phyloP scores from a whole-genome alignment of 345 rosid genomes.

The Sisymbrium altissimum region DNA sequence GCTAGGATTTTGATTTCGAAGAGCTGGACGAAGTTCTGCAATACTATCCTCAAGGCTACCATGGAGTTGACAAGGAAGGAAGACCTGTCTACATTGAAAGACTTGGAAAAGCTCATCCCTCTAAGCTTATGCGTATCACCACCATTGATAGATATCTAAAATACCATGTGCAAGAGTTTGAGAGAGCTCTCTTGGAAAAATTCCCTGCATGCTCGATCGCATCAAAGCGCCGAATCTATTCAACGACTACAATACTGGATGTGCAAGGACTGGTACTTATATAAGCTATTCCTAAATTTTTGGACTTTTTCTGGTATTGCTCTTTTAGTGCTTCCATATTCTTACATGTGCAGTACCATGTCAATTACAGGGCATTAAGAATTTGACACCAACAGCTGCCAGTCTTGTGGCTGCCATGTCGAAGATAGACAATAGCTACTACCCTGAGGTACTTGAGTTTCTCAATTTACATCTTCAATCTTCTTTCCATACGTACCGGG shows the following conservation, averaged over 20 bases:
- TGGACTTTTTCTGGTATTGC: neutral
- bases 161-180: slow-evolving; percentile 97
- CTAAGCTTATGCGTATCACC: slow-evolving; percentile 80
- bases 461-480: neutral
- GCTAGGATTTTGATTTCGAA: slow-evolving; percentile 83
- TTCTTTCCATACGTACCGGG: neutral
- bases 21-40: slow-evolving; percentile 91
- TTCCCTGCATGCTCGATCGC: slow-evolving; percentile 95
- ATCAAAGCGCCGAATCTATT: slow-evolving; percentile 66
- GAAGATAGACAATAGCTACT: slow-evolving; percentile 80
- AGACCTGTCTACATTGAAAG: slow-evolving; percentile 91
- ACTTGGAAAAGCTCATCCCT: slow-evolving; percentile 92
- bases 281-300: neutral
- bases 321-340: slow-evolving; percentile 6
- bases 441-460: slow-evolving; percentile 77
- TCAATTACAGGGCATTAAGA: slow-evolving; percentile 77
- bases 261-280: slow-evolving; percentile 84
- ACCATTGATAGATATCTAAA: slow-evolving; percentile 71
- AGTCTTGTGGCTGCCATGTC: slow-evolving; percentile 77
- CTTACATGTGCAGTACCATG: slow-evolving; percentile 31
- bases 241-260: slow-evolving; percentile 87
- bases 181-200: slow-evolving; percentile 77
- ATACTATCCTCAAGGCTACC: slow-evolving; percentile 94
- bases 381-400: slow-evolving; percentile 78
- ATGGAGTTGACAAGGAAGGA: slow-evolving; percentile 97